These are phyloP conservation scores for Pleurotus salmoneostramineus DNA, from an alignment of 768 basidiomycete species.

Conservation along the genomic window DNA sequence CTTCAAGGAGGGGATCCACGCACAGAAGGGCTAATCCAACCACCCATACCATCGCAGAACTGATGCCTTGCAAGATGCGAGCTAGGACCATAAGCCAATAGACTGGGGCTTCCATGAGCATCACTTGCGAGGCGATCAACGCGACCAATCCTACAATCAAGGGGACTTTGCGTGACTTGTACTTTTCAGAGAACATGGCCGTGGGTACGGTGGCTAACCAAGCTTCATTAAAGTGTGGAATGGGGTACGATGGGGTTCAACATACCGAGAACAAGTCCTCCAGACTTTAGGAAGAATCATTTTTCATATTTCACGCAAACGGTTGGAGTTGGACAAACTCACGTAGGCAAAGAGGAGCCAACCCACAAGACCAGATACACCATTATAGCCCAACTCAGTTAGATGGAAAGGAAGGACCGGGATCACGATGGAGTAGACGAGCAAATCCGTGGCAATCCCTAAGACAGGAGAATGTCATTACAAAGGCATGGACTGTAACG, in stretches of 20 bases:
- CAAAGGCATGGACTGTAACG: not conserved
- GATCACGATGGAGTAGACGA: slow-evolving; percentile 61
- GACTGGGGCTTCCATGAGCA: slow-evolving; percentile 60
- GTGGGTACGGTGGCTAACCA: slow-evolving; percentile 52
- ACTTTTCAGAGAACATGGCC: slow-evolving; percentile 51
- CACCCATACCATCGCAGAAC: slow-evolving; percentile 60
- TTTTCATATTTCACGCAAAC: not conserved
- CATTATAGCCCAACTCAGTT: slow-evolving; percentile 38
- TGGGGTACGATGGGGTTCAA: not conserved
- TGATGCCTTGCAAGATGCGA: slow-evolving; percentile 55
- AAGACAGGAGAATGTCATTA: not conserved
- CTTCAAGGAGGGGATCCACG: slow-evolving; percentile 6
- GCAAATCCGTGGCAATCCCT: slow-evolving; percentile 47
- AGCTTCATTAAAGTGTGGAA: not conserved
- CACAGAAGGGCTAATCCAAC: slow-evolving; percentile 59
- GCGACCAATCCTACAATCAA: slow-evolving; percentile 46
- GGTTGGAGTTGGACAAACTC: slow-evolving; percentile 16
- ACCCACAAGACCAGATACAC: slow-evolving; percentile 48
- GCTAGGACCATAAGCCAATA: slow-evolving; percentile 57
- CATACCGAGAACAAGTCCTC: slow-evolving; percentile 52
- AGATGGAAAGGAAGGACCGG: slow-evolving; percentile 65
- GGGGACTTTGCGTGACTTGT: slow-evolving; percentile 40
- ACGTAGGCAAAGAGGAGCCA: slow-evolving; percentile 63
- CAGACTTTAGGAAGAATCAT: slow-evolving; percentile 34
- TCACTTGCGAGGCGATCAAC: slow-evolving; percentile 50